phyloP scores from a whole-genome alignment of 306 rosid genomes.

The Corylus avellana region DNA sequence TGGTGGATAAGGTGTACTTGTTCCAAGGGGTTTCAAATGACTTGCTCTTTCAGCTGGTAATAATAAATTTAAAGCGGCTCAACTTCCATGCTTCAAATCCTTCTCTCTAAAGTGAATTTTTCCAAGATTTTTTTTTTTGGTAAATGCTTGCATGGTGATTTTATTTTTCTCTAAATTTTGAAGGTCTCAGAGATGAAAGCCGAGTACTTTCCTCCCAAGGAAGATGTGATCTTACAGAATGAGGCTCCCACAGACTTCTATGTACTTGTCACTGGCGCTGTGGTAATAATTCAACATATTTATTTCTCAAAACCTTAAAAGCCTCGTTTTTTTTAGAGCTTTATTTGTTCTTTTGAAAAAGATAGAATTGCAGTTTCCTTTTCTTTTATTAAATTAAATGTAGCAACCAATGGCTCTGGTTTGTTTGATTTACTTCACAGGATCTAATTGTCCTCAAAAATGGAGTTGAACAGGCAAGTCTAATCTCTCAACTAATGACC shows the following conservation, averaged over 20 bases:
- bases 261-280: slow-evolving; percentile 80
- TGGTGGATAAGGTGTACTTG: slow-evolving; percentile 77
- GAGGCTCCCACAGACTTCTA: slow-evolving; percentile 98
- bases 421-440: slow-evolving; percentile 41
- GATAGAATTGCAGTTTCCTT: not conserved
- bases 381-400: not conserved
- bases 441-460: slow-evolving; percentile 64
- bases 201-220: slow-evolving; percentile 95
- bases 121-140: not conserved
- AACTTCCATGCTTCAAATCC: not conserved
- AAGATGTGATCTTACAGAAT: slow-evolving; percentile 90
- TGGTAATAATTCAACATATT: slow-evolving; percentile 50
- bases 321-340: not conserved
- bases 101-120: slow-evolving; percentile 10
- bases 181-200: slow-evolving; percentile 99
- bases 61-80: slow-evolving; percentile 33
- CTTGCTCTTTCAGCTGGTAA: slow-evolving; percentile 91
- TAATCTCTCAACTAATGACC: not conserved
- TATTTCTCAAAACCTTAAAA: not conserved
- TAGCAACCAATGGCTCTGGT: slow-evolving; percentile 24
- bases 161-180: slow-evolving; percentile 16
- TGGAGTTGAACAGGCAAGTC: slow-evolving; percentile 80
- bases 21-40: slow-evolving; percentile 85
- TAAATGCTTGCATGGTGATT: slow-evolving; percentile 8
- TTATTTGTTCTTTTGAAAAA: not conserved